These are phyloP conservation scores for Camptophora hylomeconis DNA, from an alignment of 2,329 filamentous ascomycete species.

Conservation along the genomic window DNA sequence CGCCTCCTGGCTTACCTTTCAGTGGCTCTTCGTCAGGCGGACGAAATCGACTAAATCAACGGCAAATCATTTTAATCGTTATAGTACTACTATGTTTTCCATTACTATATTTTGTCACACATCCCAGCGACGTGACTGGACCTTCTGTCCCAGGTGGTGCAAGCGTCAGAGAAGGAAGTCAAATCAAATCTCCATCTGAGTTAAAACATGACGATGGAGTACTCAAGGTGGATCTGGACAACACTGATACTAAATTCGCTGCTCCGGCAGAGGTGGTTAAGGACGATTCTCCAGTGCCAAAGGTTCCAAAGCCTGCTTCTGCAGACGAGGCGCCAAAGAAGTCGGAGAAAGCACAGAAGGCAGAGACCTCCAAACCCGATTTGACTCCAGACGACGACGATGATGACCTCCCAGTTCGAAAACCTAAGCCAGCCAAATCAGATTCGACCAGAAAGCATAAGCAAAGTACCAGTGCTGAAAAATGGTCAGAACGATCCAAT, in stretches of 20 bases:
- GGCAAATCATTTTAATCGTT: slow-evolving; percentile 1
- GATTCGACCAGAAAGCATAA: background rate
- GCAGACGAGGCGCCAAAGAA: slow-evolving; percentile 1
- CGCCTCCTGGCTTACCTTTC: slow-evolving; percentile 5
- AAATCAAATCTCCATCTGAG: background rate
- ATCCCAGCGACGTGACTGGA: slow-evolving; percentile 1
- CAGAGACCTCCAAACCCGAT: no score
- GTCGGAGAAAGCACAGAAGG: slow-evolving; percentile 1
- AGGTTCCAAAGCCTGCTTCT: slow-evolving; percentile 2
- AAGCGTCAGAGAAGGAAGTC: slow-evolving; percentile 1
- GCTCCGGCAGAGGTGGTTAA: background rate
- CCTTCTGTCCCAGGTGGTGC: slow-evolving; percentile 1
- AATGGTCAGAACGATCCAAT: slow-evolving; percentile 14
- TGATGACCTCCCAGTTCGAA: background rate
- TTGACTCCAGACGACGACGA: no score
- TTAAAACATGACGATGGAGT: slow-evolving; percentile 3
- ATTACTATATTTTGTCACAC: slow-evolving; percentile 2
- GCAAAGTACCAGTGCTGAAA: background rate
- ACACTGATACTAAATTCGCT: slow-evolving; percentile 1
- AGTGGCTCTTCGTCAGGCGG: background rate
- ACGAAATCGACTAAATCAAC: slow-evolving; percentile 1
- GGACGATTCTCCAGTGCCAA: slow-evolving; percentile 1
- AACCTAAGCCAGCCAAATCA: slow-evolving; percentile 1
- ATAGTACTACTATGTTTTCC: slow-evolving; percentile 5
- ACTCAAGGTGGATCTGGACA: background rate